These are phyloP conservation scores for Brassica juncea DNA, from an alignment of 345 rosid species.

Conservation along the genomic window DNA sequence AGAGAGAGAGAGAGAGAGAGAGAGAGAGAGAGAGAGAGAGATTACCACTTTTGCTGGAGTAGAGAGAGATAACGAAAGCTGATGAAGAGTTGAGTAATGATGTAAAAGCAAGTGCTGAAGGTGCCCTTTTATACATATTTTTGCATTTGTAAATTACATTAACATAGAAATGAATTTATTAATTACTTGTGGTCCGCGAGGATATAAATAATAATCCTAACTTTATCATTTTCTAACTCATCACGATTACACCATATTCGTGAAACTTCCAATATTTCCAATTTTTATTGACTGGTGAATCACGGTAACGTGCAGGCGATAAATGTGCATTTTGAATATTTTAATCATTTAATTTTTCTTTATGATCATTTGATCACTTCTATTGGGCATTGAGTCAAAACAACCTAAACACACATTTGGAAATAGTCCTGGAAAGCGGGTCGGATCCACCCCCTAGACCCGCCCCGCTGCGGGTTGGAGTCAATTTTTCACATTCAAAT, in stretches of 20 bases:
- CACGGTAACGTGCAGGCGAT: background rate
- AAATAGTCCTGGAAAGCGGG: too few species aligned
- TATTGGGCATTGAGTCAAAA: too few species aligned
- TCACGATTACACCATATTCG: background rate
- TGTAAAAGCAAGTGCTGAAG: conserved; percentile 5
- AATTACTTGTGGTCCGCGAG: background rate
- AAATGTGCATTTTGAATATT: background rate
- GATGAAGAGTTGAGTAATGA: conserved; percentile 8
- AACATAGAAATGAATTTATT: background rate
- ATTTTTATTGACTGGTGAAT: background rate
- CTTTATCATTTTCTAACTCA: background rate
- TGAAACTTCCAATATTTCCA: background rate
- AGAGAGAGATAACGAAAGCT: background rate
- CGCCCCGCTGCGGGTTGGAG: too few species aligned
- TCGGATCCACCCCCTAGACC: too few species aligned
- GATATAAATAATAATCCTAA: background rate
- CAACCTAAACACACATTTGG: background rate
- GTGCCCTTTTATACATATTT: conserved; percentile 5
- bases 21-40: background rate
- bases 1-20: background rate
- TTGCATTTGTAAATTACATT: background rate
- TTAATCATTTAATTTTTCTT: background rate
- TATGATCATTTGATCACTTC: too few species aligned
- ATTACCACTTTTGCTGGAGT: background rate
- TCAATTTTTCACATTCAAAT: background rate